Base-by-base conservation (phyloP, 2,329 filamentous ascomycete species). In the Hymenoscyphus occultus region DNA sequence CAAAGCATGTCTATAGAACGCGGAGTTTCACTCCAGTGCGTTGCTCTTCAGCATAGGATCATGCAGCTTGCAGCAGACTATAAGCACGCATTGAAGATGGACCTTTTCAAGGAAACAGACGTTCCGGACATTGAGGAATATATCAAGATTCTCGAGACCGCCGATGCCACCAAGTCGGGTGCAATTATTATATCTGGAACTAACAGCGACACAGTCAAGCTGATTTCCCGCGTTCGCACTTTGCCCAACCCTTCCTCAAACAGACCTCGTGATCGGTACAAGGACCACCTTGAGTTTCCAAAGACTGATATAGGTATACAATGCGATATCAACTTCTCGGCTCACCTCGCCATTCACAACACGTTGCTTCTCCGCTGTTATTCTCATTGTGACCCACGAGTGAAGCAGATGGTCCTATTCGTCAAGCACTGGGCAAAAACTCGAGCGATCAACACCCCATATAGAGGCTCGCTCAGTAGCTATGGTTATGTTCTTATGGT, bases 401-500 rank as follows among this genome's bases (percentile, higher is more conserved):
- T 97, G 5, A 84, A 86, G 28, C 86, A 88, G 1, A 85, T 97
- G 79, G 87, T 96, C 0, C 79, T 96, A 9, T 96, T 97, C 74
- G 82, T 97, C 74, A 97, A 97, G 77, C 85, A 92, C 68, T 97
- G 93, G 93, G 92, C 92, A 32, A 96, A 95, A 76, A 82, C 83
- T 35, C 87, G 93, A 58, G 90, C 88, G 68, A 93, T 97, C 78
- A 97, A 97, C 77, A 91, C 89, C 54, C 88, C 91, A 1, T 96
- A 96, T 74, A 88, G 89, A 45, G 93, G 93, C 54, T 96, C 92
- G 0, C 80, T 97, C 19, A 93, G 90, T 61, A 94, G 91, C 70
- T 97, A 97, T 73, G 93, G 93, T 60, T 97, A 94, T 77, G 92
- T 95, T 5, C 80, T 97, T 48, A 96, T 97, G 93, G 88, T 96